Conservation (phyloP, 371 early-diverging fungal species). For the Syncephalastrum racemosum region DNA sequence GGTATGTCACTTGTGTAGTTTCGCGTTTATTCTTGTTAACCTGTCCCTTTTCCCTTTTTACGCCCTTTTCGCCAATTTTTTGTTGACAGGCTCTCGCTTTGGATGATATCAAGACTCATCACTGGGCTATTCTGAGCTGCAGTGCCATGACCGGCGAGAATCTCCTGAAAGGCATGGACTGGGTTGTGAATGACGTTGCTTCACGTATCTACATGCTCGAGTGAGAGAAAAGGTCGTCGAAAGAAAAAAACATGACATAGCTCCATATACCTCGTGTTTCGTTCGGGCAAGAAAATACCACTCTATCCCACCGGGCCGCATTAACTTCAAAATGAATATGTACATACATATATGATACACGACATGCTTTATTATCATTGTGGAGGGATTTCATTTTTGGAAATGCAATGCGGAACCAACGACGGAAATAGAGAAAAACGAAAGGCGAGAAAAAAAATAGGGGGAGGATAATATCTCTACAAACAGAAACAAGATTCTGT, state of each 20-base stretch:
- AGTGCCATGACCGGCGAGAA: conserved; percentile 91
- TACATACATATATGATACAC: no score
- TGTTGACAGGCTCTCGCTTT: conserved; percentile 65
- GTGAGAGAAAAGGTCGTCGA: conserved; percentile 18
- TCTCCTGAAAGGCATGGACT: conserved; percentile 87
- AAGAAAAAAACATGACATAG: neutral
- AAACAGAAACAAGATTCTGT: no score
- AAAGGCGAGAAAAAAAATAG: conserved; percentile 1
- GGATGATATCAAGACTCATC: conserved; percentile 79
- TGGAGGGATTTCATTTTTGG: no score
- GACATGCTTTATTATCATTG: no score
- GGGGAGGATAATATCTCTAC: neutral
- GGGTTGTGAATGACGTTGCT: conserved; percentile 92
- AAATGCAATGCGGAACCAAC: no score
- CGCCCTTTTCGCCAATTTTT: neutral
- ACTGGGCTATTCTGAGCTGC: conserved; percentile 89
- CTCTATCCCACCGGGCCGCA: no score
- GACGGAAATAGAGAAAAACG: conserved; percentile 4
- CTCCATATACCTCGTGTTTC: conserved; percentile 3
- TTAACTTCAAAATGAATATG: no score
- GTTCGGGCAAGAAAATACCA: no score
- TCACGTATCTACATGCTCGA: conserved; percentile 79
- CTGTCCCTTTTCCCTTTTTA: neutral
- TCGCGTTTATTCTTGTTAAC: no score
- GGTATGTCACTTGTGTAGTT: conserved; percentile 24